Percentiles rank a stretch among this genome's conserved stretches.
phyloP scores from a whole-genome alignment of 1,139 yeast species.

The Insectozyma bohioensis region DNA sequence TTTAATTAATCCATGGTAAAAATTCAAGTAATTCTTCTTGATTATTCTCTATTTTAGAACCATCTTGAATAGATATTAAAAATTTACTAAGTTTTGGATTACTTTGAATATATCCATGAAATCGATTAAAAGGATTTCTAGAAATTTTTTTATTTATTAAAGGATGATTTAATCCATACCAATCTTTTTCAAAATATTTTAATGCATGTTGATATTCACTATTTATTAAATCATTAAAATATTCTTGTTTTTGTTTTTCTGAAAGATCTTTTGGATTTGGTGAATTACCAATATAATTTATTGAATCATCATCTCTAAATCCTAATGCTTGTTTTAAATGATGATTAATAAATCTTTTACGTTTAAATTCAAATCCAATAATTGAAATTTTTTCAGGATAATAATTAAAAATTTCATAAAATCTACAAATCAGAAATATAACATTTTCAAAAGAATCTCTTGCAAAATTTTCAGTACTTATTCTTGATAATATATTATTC shows the following conservation, averaged over 20 bases:
- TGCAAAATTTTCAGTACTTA: slow-evolving; percentile 65
- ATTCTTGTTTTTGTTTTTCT: slow-evolving; percentile 21
- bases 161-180: slow-evolving; percentile 54
- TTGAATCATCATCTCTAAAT: slow-evolving; percentile 27
- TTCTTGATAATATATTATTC: slow-evolving; percentile 21
- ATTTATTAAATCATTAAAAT: slow-evolving; percentile 41
- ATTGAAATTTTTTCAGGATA: slow-evolving; percentile 58
- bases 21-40: slow-evolving; percentile 14
- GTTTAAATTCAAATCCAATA: slow-evolving; percentile 75
- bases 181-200: slow-evolving; percentile 54
- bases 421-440: slow-evolving; percentile 60
- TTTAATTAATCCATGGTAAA: slow-evolving; percentile 12
- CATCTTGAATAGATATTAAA: slow-evolving; percentile 17
- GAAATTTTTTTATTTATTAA: slow-evolving; percentile 40
- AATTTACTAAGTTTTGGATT: slow-evolving; percentile 26
- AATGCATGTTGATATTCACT: slow-evolving; percentile 59
- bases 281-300: slow-evolving; percentile 59
- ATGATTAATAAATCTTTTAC: slow-evolving; percentile 51
- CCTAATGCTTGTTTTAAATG: slow-evolving; percentile 54
- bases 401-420: slow-evolving; percentile 41
- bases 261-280: slow-evolving; percentile 47
- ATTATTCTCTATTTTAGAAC: slow-evolving; percentile 8
- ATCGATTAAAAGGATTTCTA: slow-evolving; percentile 62
- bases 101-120: slow-evolving; percentile 39
- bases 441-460: slow-evolving; percentile 82